Base-by-base conservation (phyloP, 495 filamentous ascomycete species). In the Niebla homalea region DNA sequence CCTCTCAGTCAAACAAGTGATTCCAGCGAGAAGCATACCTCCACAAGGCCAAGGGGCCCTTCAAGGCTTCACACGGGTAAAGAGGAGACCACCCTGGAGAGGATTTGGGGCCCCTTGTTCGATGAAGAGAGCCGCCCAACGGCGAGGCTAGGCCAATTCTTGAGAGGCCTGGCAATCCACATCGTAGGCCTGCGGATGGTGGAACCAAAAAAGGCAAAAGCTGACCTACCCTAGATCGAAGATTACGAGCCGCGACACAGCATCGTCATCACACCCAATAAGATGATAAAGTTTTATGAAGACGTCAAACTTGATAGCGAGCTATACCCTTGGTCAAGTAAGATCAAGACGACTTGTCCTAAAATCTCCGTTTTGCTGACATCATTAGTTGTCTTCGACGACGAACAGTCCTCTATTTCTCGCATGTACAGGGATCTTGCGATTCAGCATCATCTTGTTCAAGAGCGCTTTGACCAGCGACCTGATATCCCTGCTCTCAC, bases 381-480 rank as follows among this genome's bases (percentile, higher is more conserved):
- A 6, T 20, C 35, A 0, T 10, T 50, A 76, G 72, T 69, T 50
- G 71, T 77, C 3, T 77, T 76, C 32, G 70, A 74, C 50, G 74
- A 75, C 52, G 67, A 61, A 47, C 74, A 63, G 49, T 75, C 63
- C 32, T 80, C 70, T 22, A 73, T 89, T 18, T 84, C 80, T 2
- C 77, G 77, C 26, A 68, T 95, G 47, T 94, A 87, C 61, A 75
- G 80, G 42, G 83, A 84, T 36, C 70, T 94, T 12, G 74, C 75
- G 19, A 89, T 83, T 55, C 75, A 90, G 56, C 87, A 94, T 59
- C 84, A 89, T 64, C 74, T 94, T 12, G 75, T 94, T 1, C 89
- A 88, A 53, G 65, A 72, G 20, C 68, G 74, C 26, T 57, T 73
- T 15, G 69, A 71, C 12, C 70, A 77, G 43, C 64, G 71, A 48